Base-by-base conservation (phyloP, 306 rosid species). In the Quillaja saponaria region DNA sequence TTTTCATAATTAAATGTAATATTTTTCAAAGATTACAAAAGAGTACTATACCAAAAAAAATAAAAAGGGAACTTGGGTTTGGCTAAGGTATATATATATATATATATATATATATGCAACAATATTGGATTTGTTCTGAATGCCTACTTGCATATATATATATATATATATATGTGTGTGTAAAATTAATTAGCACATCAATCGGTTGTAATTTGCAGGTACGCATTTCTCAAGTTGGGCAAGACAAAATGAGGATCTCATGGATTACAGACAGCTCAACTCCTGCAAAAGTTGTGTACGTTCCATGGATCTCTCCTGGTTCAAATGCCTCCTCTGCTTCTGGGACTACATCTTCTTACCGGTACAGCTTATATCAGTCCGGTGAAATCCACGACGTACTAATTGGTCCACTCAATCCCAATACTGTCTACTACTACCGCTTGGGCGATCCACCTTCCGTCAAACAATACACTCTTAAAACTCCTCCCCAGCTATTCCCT, bases 221-320 rank as follows among this genome's bases (percentile, higher is more conserved):
- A 64, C 99, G 86, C 41, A 79, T 88, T 73, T 82, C 95, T 12
- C 55, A 74, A 45, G 95, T 81, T 35, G 96, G 96, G 13, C 75
- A 47, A 52, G 85, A 85, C 68, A 78, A 67, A 65, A 83, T 87
- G 87, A 85, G 87, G 51, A 76, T 92, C 59, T 50, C 90, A 2
- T 92, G 99, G 99, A 75, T 85, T 6, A 85, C 99, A 1, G 16
- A 70, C 3, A 56, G 49, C 38, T 53, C 81, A 44, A 68, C 69
- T 7, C 15, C 73, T 0, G 66, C 91, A 31, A 79, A 49, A 64
- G 81, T 92, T 1, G 50, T 68, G 4, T 92, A 80, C 28, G 76
- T 91, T 28, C 61, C 78, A 63, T n/a, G n/a, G n/a, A n/a, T n/a
- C n/a, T 67, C 84, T 53, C 74, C 89, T 2, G 80, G 80, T 11